phyloP scores from a whole-genome alignment of 345 rosid genomes.

The Mallotus nudiflorus region DNA sequence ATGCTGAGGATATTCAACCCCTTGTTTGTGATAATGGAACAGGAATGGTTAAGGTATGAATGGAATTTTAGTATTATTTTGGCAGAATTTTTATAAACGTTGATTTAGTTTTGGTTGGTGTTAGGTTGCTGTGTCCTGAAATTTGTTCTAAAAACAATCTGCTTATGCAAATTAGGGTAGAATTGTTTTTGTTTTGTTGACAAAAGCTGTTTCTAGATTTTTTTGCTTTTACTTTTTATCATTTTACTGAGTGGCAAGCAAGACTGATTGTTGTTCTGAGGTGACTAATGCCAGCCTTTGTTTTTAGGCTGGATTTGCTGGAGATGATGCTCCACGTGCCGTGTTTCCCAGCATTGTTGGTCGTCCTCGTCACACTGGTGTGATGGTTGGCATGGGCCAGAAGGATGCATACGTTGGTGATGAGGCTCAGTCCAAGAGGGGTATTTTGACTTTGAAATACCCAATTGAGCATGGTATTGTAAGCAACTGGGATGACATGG shows the following conservation, averaged over 20 bases:
- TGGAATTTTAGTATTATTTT: background rate
- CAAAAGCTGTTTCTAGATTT: background rate
- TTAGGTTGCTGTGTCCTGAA: too few relatives aligned
- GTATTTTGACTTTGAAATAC: slow-evolving; percentile 76
- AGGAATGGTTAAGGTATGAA: slow-evolving; percentile 78
- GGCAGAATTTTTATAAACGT: background rate
- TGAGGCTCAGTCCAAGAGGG: slow-evolving; percentile 75
- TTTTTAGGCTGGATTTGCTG: slow-evolving; percentile 89
- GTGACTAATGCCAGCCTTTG: too few relatives aligned
- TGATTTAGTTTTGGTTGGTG: too few relatives aligned
- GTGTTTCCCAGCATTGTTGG: slow-evolving; percentile 94
- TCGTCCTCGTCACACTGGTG: slow-evolving; percentile 93
- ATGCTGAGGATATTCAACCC: slow-evolving; percentile 60
- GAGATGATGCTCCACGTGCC: slow-evolving; percentile 89
- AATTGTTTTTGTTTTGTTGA: background rate
- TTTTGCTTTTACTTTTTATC: background rate
- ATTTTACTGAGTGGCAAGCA: background rate
- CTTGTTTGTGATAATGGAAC: slow-evolving; percentile 84
- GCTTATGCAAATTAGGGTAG: too few relatives aligned
- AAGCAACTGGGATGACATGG: slow-evolving; percentile 97
- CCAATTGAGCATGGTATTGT: slow-evolving; percentile 93
- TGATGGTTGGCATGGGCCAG: slow-evolving; percentile 86
- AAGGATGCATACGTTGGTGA: slow-evolving; percentile 93
- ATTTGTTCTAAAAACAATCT: too few relatives aligned
- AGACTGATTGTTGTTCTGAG: background rate